These are phyloP conservation scores for Ambrosia artemisiifolia DNA, from an alignment of 129 eudicot species.

Conservation along the genomic window DNA sequence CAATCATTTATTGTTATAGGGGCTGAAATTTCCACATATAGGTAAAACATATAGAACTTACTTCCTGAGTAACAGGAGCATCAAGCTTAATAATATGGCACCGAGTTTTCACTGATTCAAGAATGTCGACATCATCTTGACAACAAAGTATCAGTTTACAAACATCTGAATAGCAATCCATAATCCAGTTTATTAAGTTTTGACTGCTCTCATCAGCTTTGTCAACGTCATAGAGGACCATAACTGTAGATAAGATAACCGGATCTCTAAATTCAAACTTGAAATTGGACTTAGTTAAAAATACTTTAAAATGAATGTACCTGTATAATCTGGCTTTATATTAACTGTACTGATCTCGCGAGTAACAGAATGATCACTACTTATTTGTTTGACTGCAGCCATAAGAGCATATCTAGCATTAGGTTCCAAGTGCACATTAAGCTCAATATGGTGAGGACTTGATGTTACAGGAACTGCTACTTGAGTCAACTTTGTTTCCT, in stretches of 20 bases:
- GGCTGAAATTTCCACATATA: not conserved
- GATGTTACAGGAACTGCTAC: constrained; percentile 59
- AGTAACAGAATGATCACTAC: constrained; percentile 45
- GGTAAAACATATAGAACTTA: constrained; percentile 29
- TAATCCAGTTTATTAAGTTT: constrained; percentile 79
- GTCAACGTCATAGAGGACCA: constrained; percentile 80
- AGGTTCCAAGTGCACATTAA: constrained; percentile 55
- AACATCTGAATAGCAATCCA: constrained; percentile 83
- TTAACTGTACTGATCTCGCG: constrained; percentile 59
- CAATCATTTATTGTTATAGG: not conserved
- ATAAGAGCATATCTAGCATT: constrained; percentile 73
- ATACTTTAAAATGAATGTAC: constrained; percentile 17
- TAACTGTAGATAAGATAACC: constrained; percentile 41
- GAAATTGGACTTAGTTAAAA: not conserved
- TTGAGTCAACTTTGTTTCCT: constrained; percentile 66
- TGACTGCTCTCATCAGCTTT: constrained; percentile 75
- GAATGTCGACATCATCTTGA: constrained; percentile 58
- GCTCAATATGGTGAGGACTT: constrained; percentile 70
- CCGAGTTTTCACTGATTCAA: constrained; percentile 62
- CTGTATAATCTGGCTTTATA: constrained; percentile 70
- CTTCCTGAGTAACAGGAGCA: constrained; percentile 69
- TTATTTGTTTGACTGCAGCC: constrained; percentile 73
- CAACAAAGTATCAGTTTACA: constrained; percentile 77
- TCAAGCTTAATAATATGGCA: constrained; percentile 62
- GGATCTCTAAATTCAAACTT: constrained; percentile 1